Evolutionary conservation across 2,329 filamentous ascomycete species (phyloP).

Genomic region (Clonostachys rhizophaga): DNA sequence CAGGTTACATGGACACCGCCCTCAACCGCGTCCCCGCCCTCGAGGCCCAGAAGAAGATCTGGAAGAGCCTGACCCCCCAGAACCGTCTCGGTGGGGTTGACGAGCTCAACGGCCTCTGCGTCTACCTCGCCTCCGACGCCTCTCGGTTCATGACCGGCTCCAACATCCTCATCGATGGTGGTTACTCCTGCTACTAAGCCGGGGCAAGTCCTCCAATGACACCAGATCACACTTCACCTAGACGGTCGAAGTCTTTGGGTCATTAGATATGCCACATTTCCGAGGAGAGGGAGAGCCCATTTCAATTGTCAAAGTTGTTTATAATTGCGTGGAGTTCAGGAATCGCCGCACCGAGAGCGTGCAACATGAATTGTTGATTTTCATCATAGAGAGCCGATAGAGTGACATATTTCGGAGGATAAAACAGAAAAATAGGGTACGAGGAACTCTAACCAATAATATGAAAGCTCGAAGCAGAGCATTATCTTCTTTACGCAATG

Average conservation of each 20-base stretch:
- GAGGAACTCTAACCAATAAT: no score
- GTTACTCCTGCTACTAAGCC: constrained; percentile 58
- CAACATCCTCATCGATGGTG: constrained; percentile 68
- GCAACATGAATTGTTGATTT: no score
- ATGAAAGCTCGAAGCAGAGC: no score
- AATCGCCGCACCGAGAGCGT: background rate
- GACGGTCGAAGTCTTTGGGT: no score
- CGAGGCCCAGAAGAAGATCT: constrained; percentile 78
- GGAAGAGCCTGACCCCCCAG: constrained; percentile 70
- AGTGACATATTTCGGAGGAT: no score
- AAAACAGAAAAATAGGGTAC: no score
- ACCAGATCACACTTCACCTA: background rate
- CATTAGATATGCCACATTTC: no score
- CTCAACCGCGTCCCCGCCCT: constrained; percentile 74
- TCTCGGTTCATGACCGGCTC: constrained; percentile 74
- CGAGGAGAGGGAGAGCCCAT: no score
- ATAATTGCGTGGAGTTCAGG: constrained; percentile 5
- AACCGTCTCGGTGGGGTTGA: constrained; percentile 67
- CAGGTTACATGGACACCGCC: constrained; percentile 83
- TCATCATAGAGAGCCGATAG: no score
- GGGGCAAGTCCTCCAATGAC: no score
- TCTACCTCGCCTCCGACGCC: constrained; percentile 71
- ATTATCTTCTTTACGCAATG: no score
- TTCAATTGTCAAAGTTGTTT: background rate
- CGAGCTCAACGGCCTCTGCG: constrained; percentile 72